Conservation (phyloP, 75 land plant species). For the Adiantum capillusveneris region DNA sequence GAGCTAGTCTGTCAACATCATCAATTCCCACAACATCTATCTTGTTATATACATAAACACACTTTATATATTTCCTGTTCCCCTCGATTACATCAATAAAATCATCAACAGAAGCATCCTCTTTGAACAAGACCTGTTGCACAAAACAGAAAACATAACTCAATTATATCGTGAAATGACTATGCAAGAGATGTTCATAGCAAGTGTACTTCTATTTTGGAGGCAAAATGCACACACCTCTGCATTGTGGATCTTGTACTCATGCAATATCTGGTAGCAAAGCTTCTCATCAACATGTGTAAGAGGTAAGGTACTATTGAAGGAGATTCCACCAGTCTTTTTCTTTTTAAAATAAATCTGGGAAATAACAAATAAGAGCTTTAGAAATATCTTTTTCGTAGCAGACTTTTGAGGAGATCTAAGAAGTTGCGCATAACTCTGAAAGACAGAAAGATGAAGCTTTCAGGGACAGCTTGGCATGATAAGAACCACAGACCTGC, state of each 20-base stretch:
- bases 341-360: conserved; percentile 99
- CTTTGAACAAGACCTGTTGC: conserved; percentile 77
- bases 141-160: neutral
- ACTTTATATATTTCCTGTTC: conserved; percentile 93
- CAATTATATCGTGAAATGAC: no score
- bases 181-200: no score
- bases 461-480: neutral
- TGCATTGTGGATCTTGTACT: conserved; percentile 99
- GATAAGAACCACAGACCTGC: conserved; percentile 46
- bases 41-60: conserved; percentile 97
- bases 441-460: neutral
- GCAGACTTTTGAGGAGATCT: no score
- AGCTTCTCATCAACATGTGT: conserved; percentile 98
- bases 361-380: conserved; percentile 2
- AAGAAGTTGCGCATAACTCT: no score
- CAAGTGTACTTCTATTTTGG: no score
- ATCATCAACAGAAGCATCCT: conserved; percentile 99
- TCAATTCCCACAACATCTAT: conserved; percentile 98
- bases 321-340: conserved; percentile 97
- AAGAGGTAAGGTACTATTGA: conserved; percentile 77
- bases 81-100: conserved; percentile 98
- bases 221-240: no score
- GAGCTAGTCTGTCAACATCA: conserved; percentile 89
- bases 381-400: conserved; percentile 6
- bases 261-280: conserved; percentile 96